These are phyloP conservation scores for Flaveria robusta DNA, from an alignment of 129 eudicot genomes.

Conservation along the genomic window DNA sequence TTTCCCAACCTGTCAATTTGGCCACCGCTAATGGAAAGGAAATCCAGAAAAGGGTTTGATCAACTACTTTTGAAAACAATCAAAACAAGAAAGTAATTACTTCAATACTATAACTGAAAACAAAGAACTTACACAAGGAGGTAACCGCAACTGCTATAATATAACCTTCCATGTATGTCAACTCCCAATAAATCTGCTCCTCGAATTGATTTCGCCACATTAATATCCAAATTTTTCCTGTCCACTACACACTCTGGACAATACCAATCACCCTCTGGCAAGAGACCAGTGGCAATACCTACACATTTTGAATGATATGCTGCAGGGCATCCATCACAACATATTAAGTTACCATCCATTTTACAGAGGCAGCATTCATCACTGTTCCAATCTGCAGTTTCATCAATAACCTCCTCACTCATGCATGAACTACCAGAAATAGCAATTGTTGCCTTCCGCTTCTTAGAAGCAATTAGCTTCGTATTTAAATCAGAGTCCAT, in stretches of 20 bases:
- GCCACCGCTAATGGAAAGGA: neutral
- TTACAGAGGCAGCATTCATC: conserved; percentile 94
- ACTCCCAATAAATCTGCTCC: conserved; percentile 79
- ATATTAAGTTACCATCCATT: conserved; percentile 93
- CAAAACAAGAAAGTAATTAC: conserved; percentile 17
- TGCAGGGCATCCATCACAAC: conserved; percentile 98
- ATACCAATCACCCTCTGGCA: conserved; percentile 98
- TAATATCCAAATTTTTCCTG: conserved; percentile 48
- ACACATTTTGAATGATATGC: conserved; percentile 93
- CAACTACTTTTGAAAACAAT: neutral
- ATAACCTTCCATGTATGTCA: conserved; percentile 70
- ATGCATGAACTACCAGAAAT: conserved; percentile 50
- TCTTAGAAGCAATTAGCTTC: conserved; percentile 40
- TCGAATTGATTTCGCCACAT: conserved; percentile 52
- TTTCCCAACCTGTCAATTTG: neutral
- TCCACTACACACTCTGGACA: conserved; percentile 86
- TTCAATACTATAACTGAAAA: neutral
- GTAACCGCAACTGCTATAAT: conserved; percentile 78
- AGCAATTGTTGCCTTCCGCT: conserved; percentile 42
- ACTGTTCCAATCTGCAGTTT: conserved; percentile 65
- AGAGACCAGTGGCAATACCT: conserved; percentile 59
- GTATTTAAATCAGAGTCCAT: conserved; percentile 46
- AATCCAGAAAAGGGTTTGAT: neutral
- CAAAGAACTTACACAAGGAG: conserved; percentile 80
- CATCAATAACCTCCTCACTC: conserved; percentile 62